Conservation (phyloP, 176 grass and related monocot species). For the Microstegium vimineum region DNA sequence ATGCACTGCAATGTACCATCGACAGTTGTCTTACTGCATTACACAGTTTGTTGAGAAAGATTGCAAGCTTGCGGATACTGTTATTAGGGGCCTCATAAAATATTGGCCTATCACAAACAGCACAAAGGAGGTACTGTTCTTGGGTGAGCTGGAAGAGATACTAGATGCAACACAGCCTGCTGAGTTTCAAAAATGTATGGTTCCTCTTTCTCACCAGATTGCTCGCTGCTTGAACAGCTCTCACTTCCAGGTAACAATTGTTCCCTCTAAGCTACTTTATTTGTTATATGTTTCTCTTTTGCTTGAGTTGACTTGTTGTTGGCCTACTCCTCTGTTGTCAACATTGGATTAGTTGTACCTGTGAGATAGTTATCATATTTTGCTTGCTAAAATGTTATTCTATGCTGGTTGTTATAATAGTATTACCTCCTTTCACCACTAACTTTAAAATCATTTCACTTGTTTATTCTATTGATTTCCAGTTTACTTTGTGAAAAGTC, state of each 20-base stretch:
- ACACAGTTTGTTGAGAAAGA: constrained; percentile 62
- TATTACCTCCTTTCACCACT: not conserved
- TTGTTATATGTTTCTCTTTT: too few relatives aligned
- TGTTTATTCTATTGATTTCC: not conserved
- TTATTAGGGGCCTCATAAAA: constrained; percentile 54
- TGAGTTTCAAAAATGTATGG: constrained; percentile 45
- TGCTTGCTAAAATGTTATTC: not conserved
- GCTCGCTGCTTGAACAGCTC: constrained; percentile 45
- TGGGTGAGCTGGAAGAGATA: constrained; percentile 40
- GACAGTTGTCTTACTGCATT: constrained; percentile 45
- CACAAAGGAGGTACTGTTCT: constrained; percentile 44
- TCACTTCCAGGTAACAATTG: constrained; percentile 44
- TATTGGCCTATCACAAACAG: constrained; percentile 60
- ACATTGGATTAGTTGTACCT: not conserved
- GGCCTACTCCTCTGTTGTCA: not conserved
- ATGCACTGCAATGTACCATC: constrained; percentile 31
- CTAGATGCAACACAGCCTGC: constrained; percentile 30
- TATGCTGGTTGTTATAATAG: not conserved
- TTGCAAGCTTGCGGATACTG: constrained; percentile 45
- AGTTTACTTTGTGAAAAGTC: not conserved
- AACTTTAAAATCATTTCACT: not conserved
- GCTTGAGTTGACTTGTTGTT: not conserved
- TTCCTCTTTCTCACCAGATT: constrained; percentile 49
- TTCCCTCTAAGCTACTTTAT: not conserved
- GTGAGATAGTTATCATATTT: not conserved